Conservation (phyloP, 2,329 filamentous ascomycete species). For the Davidsoniella australis region DNA sequence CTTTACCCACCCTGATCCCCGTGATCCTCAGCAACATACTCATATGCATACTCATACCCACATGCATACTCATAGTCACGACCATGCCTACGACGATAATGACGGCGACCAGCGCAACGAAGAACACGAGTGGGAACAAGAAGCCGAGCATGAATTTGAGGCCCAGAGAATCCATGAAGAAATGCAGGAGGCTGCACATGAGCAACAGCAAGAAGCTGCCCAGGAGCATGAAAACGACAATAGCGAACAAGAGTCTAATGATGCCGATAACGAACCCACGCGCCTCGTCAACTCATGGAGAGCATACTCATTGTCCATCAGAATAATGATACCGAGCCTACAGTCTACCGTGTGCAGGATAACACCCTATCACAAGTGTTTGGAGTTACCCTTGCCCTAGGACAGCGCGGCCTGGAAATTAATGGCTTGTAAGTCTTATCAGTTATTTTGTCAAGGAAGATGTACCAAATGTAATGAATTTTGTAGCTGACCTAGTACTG, state of each 20-base stretch:
- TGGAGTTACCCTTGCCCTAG: background rate
- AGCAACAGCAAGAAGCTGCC: background rate
- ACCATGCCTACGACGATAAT: background rate
- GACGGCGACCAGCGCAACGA: background rate
- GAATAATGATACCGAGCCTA: background rate
- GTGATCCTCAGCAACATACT: background rate
- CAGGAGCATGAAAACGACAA: background rate
- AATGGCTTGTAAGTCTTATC: background rate
- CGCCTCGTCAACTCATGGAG: background rate
- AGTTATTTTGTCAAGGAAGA: background rate
- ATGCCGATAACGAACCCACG: background rate
- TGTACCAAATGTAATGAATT: background rate
- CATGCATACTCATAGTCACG: background rate
- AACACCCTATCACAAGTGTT: no score
- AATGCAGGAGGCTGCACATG: background rate
- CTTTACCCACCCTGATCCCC: no score
- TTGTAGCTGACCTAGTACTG: background rate
- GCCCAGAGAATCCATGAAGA: background rate
- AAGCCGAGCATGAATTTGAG: background rate
- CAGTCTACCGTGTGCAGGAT: background rate
- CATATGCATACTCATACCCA: slow-evolving; percentile 1
- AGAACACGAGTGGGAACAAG: background rate
- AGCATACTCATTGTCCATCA: background rate
- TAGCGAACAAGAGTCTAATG: background rate
- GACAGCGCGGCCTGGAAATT: background rate